phyloP scores from a whole-genome alignment of 306 rosid species.

The Fragaria ananassa region DNA sequence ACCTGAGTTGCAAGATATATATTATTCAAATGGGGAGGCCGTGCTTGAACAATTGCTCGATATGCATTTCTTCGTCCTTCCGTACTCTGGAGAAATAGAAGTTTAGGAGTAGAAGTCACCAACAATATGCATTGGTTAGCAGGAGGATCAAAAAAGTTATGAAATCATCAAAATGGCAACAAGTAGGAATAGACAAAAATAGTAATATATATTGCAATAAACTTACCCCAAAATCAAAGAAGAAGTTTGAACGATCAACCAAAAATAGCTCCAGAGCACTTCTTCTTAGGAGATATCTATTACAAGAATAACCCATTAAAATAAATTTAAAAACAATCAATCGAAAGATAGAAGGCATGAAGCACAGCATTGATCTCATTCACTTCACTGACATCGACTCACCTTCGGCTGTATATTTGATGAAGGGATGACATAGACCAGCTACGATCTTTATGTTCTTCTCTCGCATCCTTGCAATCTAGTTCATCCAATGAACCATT shows the following conservation, averaged over 20 bases:
- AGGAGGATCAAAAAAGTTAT: conserved; percentile 10
- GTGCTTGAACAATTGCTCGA: conserved; percentile 89
- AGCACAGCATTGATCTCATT: conserved; percentile 17
- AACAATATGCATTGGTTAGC: conserved; percentile 12
- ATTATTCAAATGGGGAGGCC: conserved; percentile 81
- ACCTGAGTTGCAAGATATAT: conserved; percentile 96
- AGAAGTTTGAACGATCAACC: conserved; percentile 90
- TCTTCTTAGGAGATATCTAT: conserved; percentile 92
- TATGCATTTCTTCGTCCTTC: conserved; percentile 89
- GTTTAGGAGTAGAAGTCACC: neutral
- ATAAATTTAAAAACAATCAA: conserved; percentile 7
- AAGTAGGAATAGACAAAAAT: conserved; percentile 9
- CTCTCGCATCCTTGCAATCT: conserved; percentile 37
- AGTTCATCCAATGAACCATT: conserved; percentile 37
- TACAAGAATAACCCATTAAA: neutral
- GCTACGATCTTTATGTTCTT: conserved; percentile 74
- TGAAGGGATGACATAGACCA: conserved; percentile 87
- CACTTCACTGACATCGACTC: conserved; percentile 26
- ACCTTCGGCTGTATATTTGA: conserved; percentile 96
- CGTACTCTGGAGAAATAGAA: conserved; percentile 51
- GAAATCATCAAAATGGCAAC: conserved; percentile 18
- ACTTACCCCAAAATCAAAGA: conserved; percentile 95
- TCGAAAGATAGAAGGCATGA: neutral
- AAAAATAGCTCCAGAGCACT: conserved; percentile 93
- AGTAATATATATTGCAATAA: conserved; percentile 18